Evolutionary conservation across 352 stramenopile genomes (phyloP).

Genomic region (Elongisporangium prolatum): DNA sequence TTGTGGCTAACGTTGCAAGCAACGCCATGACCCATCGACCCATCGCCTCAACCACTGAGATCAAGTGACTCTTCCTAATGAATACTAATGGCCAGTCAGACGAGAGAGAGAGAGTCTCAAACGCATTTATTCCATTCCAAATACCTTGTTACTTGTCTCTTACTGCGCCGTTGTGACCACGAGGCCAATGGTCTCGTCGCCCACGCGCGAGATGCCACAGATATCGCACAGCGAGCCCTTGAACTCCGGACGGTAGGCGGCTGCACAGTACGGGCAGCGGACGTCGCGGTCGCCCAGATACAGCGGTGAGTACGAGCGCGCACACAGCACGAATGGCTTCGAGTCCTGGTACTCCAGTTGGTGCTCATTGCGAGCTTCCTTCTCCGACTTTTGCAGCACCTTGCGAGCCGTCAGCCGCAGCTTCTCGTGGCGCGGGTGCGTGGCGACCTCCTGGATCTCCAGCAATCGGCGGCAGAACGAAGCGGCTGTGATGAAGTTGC

Average conservation of each 20-base stretch:
- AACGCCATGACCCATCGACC: not conserved
- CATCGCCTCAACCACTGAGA: not conserved
- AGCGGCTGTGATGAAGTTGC: slow-evolving; percentile 99
- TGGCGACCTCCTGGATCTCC: slow-evolving; percentile 95
- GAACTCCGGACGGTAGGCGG: slow-evolving; percentile 85
- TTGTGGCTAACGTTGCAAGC: not conserved
- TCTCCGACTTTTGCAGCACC: slow-evolving; percentile 98
- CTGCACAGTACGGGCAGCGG: slow-evolving; percentile 95
- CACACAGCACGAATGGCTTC: slow-evolving; percentile 96
- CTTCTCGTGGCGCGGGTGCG: slow-evolving; percentile 89
- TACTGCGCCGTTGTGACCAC: slow-evolving; percentile 77
- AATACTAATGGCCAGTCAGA: no score
- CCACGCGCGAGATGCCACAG: slow-evolving; percentile 91
- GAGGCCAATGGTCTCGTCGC: slow-evolving; percentile 94
- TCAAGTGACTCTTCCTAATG: not conserved
- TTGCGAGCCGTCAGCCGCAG: slow-evolving; percentile 94
- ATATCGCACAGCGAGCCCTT: slow-evolving; percentile 91
- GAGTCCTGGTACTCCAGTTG: slow-evolving; percentile 97
- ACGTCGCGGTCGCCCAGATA: slow-evolving; percentile 88
- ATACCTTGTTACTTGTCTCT: slow-evolving; percentile 5
- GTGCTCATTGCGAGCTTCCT: slow-evolving; percentile 98
- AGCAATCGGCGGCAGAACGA: slow-evolving; percentile 98
- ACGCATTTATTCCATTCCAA: not conserved
- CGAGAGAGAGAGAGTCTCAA: no score
- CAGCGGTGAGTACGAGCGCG: slow-evolving; percentile 93